These are phyloP conservation scores for Sugiyamaella mastotermitis DNA, from an alignment of 805 yeast species.

Conservation along the genomic window DNA sequence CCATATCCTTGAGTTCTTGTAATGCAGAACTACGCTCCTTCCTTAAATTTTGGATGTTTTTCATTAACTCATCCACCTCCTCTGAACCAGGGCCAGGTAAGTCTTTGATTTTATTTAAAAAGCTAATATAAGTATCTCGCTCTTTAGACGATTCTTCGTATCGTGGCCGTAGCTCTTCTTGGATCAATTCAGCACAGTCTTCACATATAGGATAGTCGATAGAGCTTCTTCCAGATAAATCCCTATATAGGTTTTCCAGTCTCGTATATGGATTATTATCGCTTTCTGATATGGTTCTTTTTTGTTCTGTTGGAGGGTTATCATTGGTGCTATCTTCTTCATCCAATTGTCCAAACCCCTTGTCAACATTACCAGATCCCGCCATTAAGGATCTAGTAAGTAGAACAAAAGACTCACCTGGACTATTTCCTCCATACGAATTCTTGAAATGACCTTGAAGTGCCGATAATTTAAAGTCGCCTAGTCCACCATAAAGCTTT, in stretches of 20 bases:
- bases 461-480: too few species aligned
- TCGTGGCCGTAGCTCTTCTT: conserved; percentile 58
- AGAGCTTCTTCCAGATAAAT: conserved; percentile 65
- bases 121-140: conserved; percentile 69
- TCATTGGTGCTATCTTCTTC: conserved; percentile 1
- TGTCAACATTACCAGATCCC: conserved; percentile 22
- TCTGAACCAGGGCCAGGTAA: conserved; percentile 42
- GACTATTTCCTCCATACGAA: conserved; percentile 8
- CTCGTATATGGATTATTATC: too few species aligned
- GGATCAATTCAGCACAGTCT: conserved; percentile 69
- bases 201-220: conserved; percentile 83
- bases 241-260: conserved; percentile 61
- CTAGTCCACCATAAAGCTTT: too few species aligned
- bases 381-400: conserved; percentile 27
- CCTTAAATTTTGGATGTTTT: conserved; percentile 43
- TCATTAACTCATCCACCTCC: conserved; percentile 41
- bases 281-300: background rate
- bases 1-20: conserved; percentile 33
- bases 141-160: conserved; percentile 72
- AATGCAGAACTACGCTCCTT: conserved; percentile 30
- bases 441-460: background rate
- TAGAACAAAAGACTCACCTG: conserved; percentile 19
- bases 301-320: background rate
- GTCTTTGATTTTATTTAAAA: conserved; percentile 60
- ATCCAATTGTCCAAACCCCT: background rate